Evolutionary conservation across 1,284 basidiomycete species (phyloP).

Genomic region (Abortiporus biennis): DNA sequence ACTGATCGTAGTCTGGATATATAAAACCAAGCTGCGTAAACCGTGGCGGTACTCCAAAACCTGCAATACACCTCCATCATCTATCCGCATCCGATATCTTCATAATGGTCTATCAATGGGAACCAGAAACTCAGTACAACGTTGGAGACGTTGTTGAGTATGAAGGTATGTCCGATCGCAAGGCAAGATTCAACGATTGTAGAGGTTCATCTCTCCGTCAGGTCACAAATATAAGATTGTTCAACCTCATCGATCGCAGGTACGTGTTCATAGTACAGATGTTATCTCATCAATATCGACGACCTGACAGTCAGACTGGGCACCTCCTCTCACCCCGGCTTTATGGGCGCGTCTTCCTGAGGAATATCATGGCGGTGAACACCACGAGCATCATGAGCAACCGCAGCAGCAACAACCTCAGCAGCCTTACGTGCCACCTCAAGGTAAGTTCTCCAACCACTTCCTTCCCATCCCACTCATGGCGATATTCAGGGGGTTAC

Average conservation of each 20-base stretch:
- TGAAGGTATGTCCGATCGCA: slow-evolving; percentile 35
- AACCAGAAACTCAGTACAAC: slow-evolving; percentile 59
- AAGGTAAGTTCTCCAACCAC: not conserved
- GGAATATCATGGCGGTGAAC: slow-evolving; percentile 20
- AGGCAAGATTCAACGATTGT: not conserved
- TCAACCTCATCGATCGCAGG: slow-evolving; percentile 66
- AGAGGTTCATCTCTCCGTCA: slow-evolving; percentile 19
- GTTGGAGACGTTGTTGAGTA: slow-evolving; percentile 50
- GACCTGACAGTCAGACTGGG: slow-evolving; percentile 50
- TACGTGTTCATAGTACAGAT: slow-evolving; percentile 16
- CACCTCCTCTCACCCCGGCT: slow-evolving; percentile 52
- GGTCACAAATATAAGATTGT: slow-evolving; percentile 62
- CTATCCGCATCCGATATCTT: no score
- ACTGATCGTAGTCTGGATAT: no score
- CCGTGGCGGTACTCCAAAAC: not conserved
- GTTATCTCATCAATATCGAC: not conserved
- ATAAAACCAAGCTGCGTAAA: not conserved
- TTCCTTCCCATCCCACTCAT: not conserved
- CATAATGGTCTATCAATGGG: slow-evolving; percentile 45
- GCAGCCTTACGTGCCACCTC: slow-evolving; percentile 5
- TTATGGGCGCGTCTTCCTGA: slow-evolving; percentile 56
- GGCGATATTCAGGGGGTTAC: slow-evolving; percentile 3
- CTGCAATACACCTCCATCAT: slow-evolving; percentile 1
- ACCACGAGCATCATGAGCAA: slow-evolving; percentile 23
- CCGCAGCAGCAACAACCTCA: slow-evolving; percentile 24